These are phyloP conservation scores for Macrocystidia cucumis DNA, from an alignment of 1,284 basidiomycete species.

Conservation along the genomic window DNA sequence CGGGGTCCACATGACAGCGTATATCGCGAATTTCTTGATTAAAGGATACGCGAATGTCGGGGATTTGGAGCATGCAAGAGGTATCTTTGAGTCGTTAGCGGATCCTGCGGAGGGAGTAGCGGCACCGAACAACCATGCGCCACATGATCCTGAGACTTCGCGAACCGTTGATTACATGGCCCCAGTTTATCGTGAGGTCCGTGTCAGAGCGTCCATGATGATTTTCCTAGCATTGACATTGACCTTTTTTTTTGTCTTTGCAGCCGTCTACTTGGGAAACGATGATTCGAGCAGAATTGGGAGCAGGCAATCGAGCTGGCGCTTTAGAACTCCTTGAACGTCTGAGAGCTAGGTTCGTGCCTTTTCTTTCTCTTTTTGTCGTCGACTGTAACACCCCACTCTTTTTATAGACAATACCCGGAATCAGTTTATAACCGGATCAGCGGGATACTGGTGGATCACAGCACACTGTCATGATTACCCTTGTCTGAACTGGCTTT, in stretches of 20 bases:
- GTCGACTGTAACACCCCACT: conserved; percentile 3
- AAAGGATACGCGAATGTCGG: conserved; percentile 77
- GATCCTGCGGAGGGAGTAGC: conserved; percentile 87
- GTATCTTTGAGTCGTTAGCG: conserved; percentile 80
- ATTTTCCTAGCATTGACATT: conserved; percentile 1
- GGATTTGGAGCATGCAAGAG: conserved; percentile 63
- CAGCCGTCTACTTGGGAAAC: conserved; percentile 88
- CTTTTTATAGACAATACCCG: conserved; percentile 53
- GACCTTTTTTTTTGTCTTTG: conserved; percentile 6
- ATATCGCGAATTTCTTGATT: conserved; percentile 92
- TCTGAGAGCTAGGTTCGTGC: conserved; percentile 63
- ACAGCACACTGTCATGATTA: conserved; percentile 25
- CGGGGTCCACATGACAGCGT: conserved; percentile 88
- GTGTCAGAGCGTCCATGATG: too few relatives aligned
- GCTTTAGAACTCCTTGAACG: conserved; percentile 72
- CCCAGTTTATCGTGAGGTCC: conserved; percentile 86
- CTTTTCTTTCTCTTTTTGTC: neutral
- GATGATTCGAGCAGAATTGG: conserved; percentile 92
- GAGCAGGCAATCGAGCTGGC: conserved; percentile 62
- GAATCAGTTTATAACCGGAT: conserved; percentile 63
- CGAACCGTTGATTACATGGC: conserved; percentile 30
- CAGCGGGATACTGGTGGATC: conserved; percentile 54
- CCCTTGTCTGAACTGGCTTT: too few relatives aligned
- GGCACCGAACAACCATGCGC: conserved; percentile 82
- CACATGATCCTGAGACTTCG: conserved; percentile 38